Evolutionary conservation across 345 rosid genomes (phyloP), one percentile per base, ranked within the genome.

Genomic region (Orychophragmus violaceus): DNA sequence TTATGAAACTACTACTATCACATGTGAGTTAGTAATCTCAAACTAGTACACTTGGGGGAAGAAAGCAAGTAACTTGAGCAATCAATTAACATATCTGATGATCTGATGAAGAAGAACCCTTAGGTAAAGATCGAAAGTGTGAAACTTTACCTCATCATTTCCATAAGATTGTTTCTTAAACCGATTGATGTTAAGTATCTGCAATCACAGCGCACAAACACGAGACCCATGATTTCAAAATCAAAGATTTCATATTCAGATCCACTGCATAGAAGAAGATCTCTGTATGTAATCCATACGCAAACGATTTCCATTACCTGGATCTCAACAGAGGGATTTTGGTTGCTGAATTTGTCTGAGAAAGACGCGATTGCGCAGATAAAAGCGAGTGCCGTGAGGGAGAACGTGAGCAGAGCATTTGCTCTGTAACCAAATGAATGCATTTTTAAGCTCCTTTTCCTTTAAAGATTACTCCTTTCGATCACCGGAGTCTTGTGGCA

Each of bases 101-200:
- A n/a, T n/a, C 19, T 10, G 13, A 67, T n/a, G n/a, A 52, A 29
- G 28, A 61, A 60, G 51, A 53, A 27, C 33, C 14, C 3, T 16
- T 1, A 22, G 12, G 5, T 16, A 9, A 62, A 30, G 16, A 29
- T 30, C 12, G 11, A 36, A 42, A 53, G 3, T 22, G 45, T 29
- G 19, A 27, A 45, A 29, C 1, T 8, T 61, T 52, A 92, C 98
- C 96, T 91, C 99, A 68, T 95, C 99, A n/a, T 91, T 86, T 52
- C 95, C 96, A 69, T 83, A 82, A 1, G 87, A 83, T 67, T 89
- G 89, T 87, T 84, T 95, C 79, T 86, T 89, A 57, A 87, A 87
- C 95, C 96, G 82, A 76, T 95, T 89, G 68, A 91, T 78, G 72
- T 87, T 84, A 82, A 87, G 76, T 64, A 94, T 82, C 99, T 95